phyloP scores from a whole-genome alignment of 306 rosid species.

The Dryas alaskensis region DNA sequence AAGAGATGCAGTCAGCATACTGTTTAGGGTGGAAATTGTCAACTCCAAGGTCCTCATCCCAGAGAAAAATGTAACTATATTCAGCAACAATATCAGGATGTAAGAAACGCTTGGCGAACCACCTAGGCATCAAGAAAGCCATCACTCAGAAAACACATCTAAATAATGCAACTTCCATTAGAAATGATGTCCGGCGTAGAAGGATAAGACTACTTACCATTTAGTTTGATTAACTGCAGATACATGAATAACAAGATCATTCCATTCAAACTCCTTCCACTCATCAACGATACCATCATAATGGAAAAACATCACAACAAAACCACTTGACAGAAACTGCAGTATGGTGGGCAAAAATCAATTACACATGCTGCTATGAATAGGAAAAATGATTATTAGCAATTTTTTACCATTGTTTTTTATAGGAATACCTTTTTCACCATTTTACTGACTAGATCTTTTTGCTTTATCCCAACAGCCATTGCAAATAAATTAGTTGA shows the following conservation, averaged over 20 bases:
- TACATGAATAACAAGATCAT: constrained; percentile 55
- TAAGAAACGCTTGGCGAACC: constrained; percentile 96
- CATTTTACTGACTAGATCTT: constrained; percentile 67
- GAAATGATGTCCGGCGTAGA: constrained; percentile 14
- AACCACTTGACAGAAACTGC: constrained; percentile 70
- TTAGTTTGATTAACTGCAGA: constrained; percentile 67
- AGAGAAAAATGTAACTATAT: constrained; percentile 78
- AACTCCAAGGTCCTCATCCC: constrained; percentile 99
- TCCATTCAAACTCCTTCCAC: constrained; percentile 74
- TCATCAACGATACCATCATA: constrained; percentile 66
- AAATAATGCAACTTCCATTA: constrained; percentile 2
- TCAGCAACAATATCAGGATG: constrained; percentile 92
- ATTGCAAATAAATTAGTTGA: constrained; percentile 54
- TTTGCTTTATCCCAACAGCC: constrained; percentile 79
- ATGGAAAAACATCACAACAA: constrained; percentile 81
- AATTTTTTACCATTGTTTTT: not conserved
- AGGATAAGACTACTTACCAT: constrained; percentile 49
- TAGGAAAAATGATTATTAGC: not conserved
- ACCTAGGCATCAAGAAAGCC: constrained; percentile 52
- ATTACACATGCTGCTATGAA: constrained; percentile 3
- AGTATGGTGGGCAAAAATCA: constrained; percentile 12
- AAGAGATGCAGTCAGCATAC: constrained; percentile 40
- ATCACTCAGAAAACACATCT: constrained; percentile 11
- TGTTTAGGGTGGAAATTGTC: constrained; percentile 63
- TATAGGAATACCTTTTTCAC: constrained; percentile 62